Evolutionary conservation across 495 filamentous ascomycete genomes (phyloP).

Genomic region (Neohortaea acidophila): DNA sequence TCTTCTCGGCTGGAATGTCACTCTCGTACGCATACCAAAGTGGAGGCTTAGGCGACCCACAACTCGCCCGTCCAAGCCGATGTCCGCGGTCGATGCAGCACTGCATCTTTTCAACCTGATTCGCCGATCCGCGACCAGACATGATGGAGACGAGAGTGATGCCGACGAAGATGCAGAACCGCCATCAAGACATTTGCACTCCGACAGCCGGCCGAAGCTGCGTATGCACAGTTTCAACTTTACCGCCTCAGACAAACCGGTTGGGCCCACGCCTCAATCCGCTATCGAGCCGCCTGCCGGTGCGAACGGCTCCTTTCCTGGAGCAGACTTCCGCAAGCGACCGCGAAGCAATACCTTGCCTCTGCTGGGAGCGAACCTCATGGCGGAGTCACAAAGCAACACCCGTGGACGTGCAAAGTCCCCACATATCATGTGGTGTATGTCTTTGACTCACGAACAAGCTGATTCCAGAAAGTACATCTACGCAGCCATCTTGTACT

Average conservation of each 20-base stretch:
- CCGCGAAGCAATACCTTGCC: slow-evolving; percentile 38
- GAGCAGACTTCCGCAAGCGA: slow-evolving; percentile 3
- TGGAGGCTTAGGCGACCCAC: slow-evolving; percentile 68
- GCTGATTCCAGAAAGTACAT: slow-evolving; percentile 63
- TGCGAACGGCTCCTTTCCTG: slow-evolving; percentile 2
- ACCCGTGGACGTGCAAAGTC: slow-evolving; percentile 44
- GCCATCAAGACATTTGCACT: slow-evolving; percentile 2
- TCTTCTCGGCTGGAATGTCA: slow-evolving; percentile 72
- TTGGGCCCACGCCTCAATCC: slow-evolving; percentile 9
- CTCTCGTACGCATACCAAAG: slow-evolving; percentile 71
- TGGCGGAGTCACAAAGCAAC: slow-evolving; percentile 14
- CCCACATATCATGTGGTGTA: slow-evolving; percentile 51
- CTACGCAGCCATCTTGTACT: slow-evolving; percentile 67
- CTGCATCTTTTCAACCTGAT: too few species aligned
- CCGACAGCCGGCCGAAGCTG: neutral
- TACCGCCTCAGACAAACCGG: neutral
- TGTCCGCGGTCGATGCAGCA: too few species aligned
- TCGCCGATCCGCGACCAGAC: too few species aligned
- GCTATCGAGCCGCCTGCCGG: slow-evolving; percentile 11
- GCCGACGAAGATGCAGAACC: slow-evolving; percentile 24
- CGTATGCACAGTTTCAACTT: neutral
- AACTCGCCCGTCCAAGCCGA: too few species aligned
- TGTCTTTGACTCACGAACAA: slow-evolving; percentile 65
- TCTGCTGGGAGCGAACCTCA: slow-evolving; percentile 40
- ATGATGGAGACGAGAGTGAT: slow-evolving; percentile 36